Evolutionary conservation across 2,329 filamentous ascomycete genomes (phyloP).

Genomic region (Penicillium crustosum): DNA sequence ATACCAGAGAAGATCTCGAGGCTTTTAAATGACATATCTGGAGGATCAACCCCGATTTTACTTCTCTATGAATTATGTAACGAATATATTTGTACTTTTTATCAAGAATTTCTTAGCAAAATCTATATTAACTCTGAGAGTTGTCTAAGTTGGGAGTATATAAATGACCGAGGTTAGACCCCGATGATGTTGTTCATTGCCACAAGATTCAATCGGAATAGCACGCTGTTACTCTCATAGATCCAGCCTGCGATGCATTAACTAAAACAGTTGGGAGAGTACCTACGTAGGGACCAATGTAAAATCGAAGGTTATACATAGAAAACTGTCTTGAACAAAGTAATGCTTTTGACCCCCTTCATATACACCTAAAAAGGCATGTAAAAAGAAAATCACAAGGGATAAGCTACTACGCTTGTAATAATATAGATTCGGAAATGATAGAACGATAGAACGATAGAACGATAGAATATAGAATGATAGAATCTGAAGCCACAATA

Average conservation of each 20-base stretch:
- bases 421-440: not conserved
- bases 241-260: not conserved
- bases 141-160: not conserved
- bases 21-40: not conserved
- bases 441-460: not conserved
- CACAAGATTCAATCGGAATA: not conserved
- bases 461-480: too few relatives aligned
- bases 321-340: too few relatives aligned
- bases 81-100: not conserved
- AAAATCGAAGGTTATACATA: too few relatives aligned
- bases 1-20: not conserved
- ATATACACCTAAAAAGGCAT: too few relatives aligned
- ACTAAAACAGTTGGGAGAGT: not conserved
- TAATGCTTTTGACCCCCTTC: too few relatives aligned
- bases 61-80: not conserved
- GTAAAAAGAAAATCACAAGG: too few relatives aligned
- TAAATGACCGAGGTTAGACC: not conserved
- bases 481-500: not conserved
- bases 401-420: too few relatives aligned
- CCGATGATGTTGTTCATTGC: not conserved
- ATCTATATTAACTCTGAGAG: not conserved
- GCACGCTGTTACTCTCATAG: not conserved
- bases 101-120: not conserved
- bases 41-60: not conserved
- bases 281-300: too few relatives aligned